Evolutionary conservation across 2,329 filamentous ascomycete genomes (phyloP).

Genomic region (Fusarium vanettenii): DNA sequence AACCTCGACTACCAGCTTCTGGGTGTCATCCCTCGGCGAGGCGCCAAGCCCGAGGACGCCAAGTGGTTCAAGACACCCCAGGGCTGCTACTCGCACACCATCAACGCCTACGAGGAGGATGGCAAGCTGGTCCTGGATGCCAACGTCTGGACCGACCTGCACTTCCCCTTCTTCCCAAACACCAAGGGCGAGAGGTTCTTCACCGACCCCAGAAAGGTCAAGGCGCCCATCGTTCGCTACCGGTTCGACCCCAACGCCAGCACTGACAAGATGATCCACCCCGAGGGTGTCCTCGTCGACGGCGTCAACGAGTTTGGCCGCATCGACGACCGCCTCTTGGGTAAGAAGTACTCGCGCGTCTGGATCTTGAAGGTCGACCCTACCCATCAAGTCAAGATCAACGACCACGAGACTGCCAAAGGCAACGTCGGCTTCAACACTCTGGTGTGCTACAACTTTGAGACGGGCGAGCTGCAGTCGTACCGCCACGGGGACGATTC

Average conservation of each 20-base stretch:
- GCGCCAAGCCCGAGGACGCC: slow-evolving; percentile 13
- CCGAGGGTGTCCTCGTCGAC: background rate
- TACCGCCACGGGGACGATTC: slow-evolving; percentile 4
- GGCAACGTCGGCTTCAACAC: slow-evolving; percentile 5
- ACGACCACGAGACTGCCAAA: slow-evolving; percentile 2
- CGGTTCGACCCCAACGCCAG: background rate
- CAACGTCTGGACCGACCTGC: slow-evolving; percentile 1
- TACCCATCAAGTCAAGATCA: background rate
- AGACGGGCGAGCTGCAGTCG: background rate
- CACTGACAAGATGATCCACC: background rate
- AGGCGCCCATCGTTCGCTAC: slow-evolving; percentile 2
- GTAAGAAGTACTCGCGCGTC: slow-evolving; percentile 5
- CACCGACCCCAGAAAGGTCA: slow-evolving; percentile 6
- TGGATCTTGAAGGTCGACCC: slow-evolving; percentile 8
- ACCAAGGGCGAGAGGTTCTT: slow-evolving; percentile 8
- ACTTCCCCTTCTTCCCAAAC: slow-evolving; percentile 10
- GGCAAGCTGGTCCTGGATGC: slow-evolving; percentile 6
- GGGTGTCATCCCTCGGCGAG: slow-evolving; percentile 14
- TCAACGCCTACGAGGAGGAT: slow-evolving; percentile 5
- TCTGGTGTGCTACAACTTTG: slow-evolving; percentile 7
- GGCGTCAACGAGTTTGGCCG: slow-evolving; percentile 6
- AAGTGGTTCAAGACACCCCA: slow-evolving; percentile 16
- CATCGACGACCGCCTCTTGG: slow-evolving; percentile 5
- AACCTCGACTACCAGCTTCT: slow-evolving; percentile 6
- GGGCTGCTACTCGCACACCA: slow-evolving; percentile 8